Evolutionary conservation across 768 basidiomycete genomes (phyloP).

Genomic region (Pleurotus citrinopileatus): DNA sequence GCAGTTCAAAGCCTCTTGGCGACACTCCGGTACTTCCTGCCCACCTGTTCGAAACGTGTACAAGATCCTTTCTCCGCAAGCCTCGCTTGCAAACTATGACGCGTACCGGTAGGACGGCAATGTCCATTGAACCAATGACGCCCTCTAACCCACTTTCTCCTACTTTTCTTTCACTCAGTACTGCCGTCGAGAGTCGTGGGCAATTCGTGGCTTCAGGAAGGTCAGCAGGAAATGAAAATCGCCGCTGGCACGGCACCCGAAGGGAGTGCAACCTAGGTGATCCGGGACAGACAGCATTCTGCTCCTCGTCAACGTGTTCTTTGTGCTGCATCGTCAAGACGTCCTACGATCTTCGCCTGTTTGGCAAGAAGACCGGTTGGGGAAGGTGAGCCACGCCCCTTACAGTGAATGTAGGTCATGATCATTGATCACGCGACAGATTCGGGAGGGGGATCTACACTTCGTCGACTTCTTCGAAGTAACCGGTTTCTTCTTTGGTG

Average conservation of each 20-base stretch:
- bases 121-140: too few relatives aligned
- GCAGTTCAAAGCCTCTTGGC: conserved; percentile 70
- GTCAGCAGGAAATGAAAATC: conserved; percentile 67
- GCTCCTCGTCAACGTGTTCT: conserved; percentile 54
- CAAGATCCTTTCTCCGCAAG: conserved; percentile 54
- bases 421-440: conserved; percentile 26
- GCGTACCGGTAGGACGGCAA: conserved; percentile 50
- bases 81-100: conserved; percentile 52
- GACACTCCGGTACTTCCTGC: conserved; percentile 51
- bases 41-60: conserved; percentile 61
- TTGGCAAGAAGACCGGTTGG: conserved; percentile 71
- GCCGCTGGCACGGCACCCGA: conserved; percentile 73
- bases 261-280: conserved; percentile 65
- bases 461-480: conserved; percentile 78
- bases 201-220: conserved; percentile 52
- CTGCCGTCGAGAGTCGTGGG: conserved; percentile 56
- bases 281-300: conserved; percentile 53
- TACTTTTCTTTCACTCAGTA: conserved; percentile 27
- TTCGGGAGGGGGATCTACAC: conserved; percentile 74
- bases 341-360: conserved; percentile 61
- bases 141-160: background rate
- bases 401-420: conserved; percentile 6
- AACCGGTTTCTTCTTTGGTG: conserved; percentile 14
- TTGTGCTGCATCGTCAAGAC: conserved; percentile 63
- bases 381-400: conserved; percentile 44